Percentiles rank a stretch among this genome's conserved stretches.
Evolutionary conservation across 2,329 filamentous ascomycete genomes (phyloP).

Genomic region (Verticillium nonalfalfae): DNA sequence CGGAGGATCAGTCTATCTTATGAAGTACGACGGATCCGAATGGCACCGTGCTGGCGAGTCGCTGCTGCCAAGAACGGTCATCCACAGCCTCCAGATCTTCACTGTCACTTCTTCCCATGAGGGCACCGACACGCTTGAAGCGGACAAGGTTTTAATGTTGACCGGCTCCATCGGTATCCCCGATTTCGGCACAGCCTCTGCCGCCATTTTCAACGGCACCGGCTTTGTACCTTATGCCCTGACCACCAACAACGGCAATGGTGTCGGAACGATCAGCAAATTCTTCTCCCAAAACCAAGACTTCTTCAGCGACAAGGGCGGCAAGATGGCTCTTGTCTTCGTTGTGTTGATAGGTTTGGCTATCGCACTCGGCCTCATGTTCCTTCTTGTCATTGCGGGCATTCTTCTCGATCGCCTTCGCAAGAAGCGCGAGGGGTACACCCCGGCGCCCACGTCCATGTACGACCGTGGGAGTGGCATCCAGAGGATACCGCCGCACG

Average conservation of each 20-base stretch:
- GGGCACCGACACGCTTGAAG: slow-evolving; percentile 54
- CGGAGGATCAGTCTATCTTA: slow-evolving; percentile 66
- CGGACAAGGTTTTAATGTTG: slow-evolving; percentile 68
- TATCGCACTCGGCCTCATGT: slow-evolving; percentile 70
- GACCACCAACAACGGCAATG: slow-evolving; percentile 59
- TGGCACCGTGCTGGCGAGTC: slow-evolving; percentile 62
- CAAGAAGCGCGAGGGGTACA: slow-evolving; percentile 73
- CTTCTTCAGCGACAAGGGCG: slow-evolving; percentile 59
- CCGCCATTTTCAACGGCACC: slow-evolving; percentile 82
- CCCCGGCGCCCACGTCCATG: slow-evolving; percentile 65
- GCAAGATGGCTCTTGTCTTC: slow-evolving; percentile 64
- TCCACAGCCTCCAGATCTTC: slow-evolving; percentile 79
- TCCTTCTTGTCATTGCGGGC: slow-evolving; percentile 69
- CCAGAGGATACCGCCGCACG: slow-evolving; percentile 53
- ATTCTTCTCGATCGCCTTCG: slow-evolving; percentile 70
- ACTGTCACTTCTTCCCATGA: slow-evolving; percentile 63
- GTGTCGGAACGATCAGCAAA: slow-evolving; percentile 67
- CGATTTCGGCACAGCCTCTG: slow-evolving; percentile 73
- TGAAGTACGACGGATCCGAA: slow-evolving; percentile 70
- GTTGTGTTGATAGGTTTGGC: slow-evolving; percentile 76
- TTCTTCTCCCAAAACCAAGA: slow-evolving; percentile 79
- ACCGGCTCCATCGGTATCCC: slow-evolving; percentile 77
- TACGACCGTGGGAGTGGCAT: slow-evolving; percentile 54
- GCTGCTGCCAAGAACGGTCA: slow-evolving; percentile 59
- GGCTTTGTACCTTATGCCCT: slow-evolving; percentile 73